These are phyloP conservation scores for Pythium myriotylum DNA, from an alignment of 352 stramenopile genomes.

Conservation along the genomic window DNA sequence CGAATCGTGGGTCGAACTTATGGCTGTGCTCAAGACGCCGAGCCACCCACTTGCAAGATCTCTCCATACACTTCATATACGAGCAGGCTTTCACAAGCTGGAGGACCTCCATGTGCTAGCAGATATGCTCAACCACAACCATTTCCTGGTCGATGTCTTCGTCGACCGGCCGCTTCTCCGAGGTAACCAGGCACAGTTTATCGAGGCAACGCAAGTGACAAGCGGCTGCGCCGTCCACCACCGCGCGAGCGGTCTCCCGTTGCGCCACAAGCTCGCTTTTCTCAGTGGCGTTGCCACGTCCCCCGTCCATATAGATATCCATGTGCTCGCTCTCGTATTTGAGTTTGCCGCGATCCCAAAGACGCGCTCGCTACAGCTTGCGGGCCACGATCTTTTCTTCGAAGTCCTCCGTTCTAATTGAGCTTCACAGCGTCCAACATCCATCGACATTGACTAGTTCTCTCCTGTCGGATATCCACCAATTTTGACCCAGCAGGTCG, in stretches of 20 bases:
- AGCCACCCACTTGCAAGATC: conserved; percentile 8
- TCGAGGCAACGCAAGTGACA: too few species aligned
- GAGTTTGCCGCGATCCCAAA: conserved; percentile 2
- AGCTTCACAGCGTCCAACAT: too few species aligned
- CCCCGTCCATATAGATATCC: not conserved
- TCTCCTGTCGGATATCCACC: too few species aligned
- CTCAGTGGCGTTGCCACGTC: conserved; percentile 1
- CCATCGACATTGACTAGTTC: too few species aligned
- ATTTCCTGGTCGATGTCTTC: too few species aligned
- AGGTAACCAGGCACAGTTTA: too few species aligned
- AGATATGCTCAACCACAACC: not conserved
- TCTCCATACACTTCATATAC: not conserved
- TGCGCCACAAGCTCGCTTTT: not conserved
- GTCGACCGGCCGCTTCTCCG: too few species aligned
- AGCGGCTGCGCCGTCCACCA: too few species aligned
- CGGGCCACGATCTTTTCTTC: too few species aligned
- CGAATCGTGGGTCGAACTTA: not conserved
- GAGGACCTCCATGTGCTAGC: not conserved
- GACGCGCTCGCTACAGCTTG: not conserved
- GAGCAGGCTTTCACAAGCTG: not conserved
- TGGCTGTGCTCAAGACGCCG: not conserved
- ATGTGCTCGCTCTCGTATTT: not conserved
- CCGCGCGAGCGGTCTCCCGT: not conserved
- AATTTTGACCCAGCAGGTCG: too few species aligned
- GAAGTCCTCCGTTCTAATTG: too few species aligned